Base-by-base conservation (phyloP, 129 eudicot species). In the Rutidosis leptorrhynchoides region DNA sequence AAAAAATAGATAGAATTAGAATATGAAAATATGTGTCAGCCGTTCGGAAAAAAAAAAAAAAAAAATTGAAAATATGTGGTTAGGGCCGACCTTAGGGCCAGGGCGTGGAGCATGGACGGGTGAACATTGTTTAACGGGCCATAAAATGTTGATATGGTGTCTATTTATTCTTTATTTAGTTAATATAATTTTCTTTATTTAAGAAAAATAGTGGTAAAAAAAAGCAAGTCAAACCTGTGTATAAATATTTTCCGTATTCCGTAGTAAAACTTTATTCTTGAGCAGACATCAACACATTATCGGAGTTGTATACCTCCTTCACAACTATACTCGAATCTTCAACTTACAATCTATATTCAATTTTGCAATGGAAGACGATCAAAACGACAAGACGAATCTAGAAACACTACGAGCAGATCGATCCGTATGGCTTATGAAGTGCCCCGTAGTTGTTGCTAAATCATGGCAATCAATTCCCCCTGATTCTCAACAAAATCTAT, bases 351-450 rank as follows among this genome's bases (percentile, higher is more conserved):
- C 12, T 40, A 4, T 4, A 40, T 12, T 40, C 46, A 6, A 7
- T 32, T 32, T 2, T 53, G 8, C 2, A 32, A 60, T 60, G 65
- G 65, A 60, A 32, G 65, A 60, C 7, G 46, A 29, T 6, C 35
- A 57, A 26, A 57, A 57, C 21, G 30, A 56, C 35, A 56, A 49
- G 55, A 49, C 33, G 27, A 58, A 60, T 35, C 64, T 92, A 4
- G 96, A 92, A 72, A 76, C 84, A 0, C 73, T 45, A 9, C 80
- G 85, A 54, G 66, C 96, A 20, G 98, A 92, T 4, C 66, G 96
- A 74, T 82, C 96, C 20, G 95, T 88, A 42, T 92, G 98, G 98
- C 77, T 92, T 1, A 92, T 92, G 98, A 92, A 92, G 86, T 92
- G 96, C 40, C 98, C 98, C 0, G 77, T 80, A 0, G 87, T 80